Conservation (phyloP, 805 yeast genomes). For the Kregervanrija delftensis region DNA sequence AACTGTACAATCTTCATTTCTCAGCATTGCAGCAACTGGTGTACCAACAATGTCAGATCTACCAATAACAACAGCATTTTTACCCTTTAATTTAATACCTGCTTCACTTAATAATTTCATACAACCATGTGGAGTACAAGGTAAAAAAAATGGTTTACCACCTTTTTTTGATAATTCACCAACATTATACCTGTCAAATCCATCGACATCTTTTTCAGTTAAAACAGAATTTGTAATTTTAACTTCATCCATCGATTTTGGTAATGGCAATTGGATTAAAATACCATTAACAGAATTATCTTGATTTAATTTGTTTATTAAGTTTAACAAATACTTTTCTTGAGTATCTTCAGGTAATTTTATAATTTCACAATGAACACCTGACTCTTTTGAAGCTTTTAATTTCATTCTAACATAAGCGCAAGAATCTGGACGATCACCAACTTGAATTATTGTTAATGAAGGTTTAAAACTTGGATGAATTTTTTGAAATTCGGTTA, state of each 20-base stretch:
- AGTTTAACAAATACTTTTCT: conserved; percentile 47
- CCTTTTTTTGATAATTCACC: conserved; percentile 72
- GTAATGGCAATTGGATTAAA: conserved; percentile 72
- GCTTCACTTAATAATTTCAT: conserved; percentile 55
- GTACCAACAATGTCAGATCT: conserved; percentile 83
- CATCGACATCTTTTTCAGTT: conserved; percentile 73
- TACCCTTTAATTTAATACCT: conserved; percentile 50
- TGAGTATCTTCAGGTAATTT: conserved; percentile 50
- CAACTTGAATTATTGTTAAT: conserved; percentile 69
- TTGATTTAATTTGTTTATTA: conserved; percentile 50
- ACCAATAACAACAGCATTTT: conserved; percentile 77
- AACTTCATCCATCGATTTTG: conserved; percentile 62
- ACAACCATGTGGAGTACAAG: conserved; percentile 83
- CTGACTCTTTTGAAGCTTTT: conserved; percentile 69
- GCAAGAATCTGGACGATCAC: conserved; percentile 70
- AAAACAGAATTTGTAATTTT: conserved; percentile 59
- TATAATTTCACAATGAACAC: conserved; percentile 53
- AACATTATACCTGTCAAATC: conserved; percentile 70
- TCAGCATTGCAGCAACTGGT: conserved; percentile 67
- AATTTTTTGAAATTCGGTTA: conserved; percentile 32
- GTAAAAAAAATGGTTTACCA: conserved; percentile 64
- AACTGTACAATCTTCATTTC: conserved; percentile 68
- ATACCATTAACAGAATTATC: conserved; percentile 62
- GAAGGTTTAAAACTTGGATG: conserved; percentile 56
- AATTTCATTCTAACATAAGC: conserved; percentile 77